Base-by-base conservation (phyloP, 2,329 filamentous ascomycete species). In the Shiraia bambusicola region DNA sequence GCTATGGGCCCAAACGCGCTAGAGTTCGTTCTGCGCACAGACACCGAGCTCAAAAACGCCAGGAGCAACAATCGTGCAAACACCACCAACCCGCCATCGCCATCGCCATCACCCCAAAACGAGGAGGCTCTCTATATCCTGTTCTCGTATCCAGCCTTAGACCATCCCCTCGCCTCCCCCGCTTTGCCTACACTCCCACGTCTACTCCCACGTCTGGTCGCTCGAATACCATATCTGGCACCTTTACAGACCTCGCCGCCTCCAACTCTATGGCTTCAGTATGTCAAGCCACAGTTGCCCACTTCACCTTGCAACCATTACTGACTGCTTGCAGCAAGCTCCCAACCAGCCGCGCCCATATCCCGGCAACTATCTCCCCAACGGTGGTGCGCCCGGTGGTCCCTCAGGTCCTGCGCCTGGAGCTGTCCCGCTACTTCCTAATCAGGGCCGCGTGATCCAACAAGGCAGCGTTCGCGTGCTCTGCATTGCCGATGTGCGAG, bases 401-500 rank as follows among this genome's bases (percentile, higher is more conserved):
- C 63, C 66, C 52, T 69, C 72, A 43, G 69, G 67, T 26, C 70
- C 71, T 33, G 69, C 63, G 40, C 70, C 71, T 37, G 71, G 71
- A 38, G 71, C 71, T 37, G 61, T 65, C 38, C 74, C 75, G 41
- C 72, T 77, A 36, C 73, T 76, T 42, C 74, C 75, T 34, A 77
- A 77, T 59, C 74, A 76, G 59, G 75, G 74, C 63, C 73, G 74
- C 50, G 72, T 77, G 58, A 69, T 76, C 50, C 75, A 76, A 50
- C 61, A 72, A 37, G 73, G 73, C 48, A 72, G 72, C 57, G 69
- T 67, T 27, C 61, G 75, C 49, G 72, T 77, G 36, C 69, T 77
- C 25, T 77, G 74, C 56, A 73, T 77, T 58, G 75, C 75, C 38
- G 75, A 77, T 50, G 74, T 77, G 35, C 64, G 75, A 74, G 75